Base-by-base conservation (phyloP, 1,139 yeast species). In the Pneumocystis sp. region DNA sequence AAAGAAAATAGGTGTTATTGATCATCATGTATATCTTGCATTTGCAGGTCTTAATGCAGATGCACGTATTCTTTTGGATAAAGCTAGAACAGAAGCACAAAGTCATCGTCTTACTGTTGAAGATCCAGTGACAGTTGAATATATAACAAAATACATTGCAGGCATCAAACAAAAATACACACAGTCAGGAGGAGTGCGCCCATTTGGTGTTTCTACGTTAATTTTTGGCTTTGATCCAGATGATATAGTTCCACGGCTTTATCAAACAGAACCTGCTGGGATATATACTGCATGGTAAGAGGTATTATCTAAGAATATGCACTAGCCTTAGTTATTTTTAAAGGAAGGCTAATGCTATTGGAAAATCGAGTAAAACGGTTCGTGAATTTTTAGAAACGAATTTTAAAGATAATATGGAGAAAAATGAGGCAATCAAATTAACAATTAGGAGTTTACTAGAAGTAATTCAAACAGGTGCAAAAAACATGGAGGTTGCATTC, bases 11-110 rank as follows among this genome's bases (percentile, higher is more conserved):
- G 89, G 96, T 74, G 86, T 87, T 75, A 82, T 93, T 67, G 98
- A 95, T 76, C 85, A 87, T 72, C 98, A 93, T 75, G 86, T 89
- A 61, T 86, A 90, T 70, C 81, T 93, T 72, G 96, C 96, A 64
- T 95, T 95, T 80, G 97, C 98, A 63, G 99, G 99, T 3, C 82
- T 93, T 75, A 93, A 91, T 77, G 99, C 99, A 17, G 99, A 93
- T 76, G 96, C 98, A 17, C 83, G 99, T 74, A 85, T 93, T 68
- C 82, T 93, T 71, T 89, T 93, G 67, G 97, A 93, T 77, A 89
- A 87, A 78, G 97, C 98, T 6, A 83, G 98, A 72, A 87, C 91
- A 44, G 97, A 93, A 76, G 97, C 97, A 2, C 98, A 93, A 76
- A 87, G 96, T n/a, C 96, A 91, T 76, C 84, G 89, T 76, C 82